Evolutionary conservation across 192 early-diverging fungal genomes (phyloP), one percentile per base, ranked within the genome.

Genomic region (Spinellus fusiger): DNA sequence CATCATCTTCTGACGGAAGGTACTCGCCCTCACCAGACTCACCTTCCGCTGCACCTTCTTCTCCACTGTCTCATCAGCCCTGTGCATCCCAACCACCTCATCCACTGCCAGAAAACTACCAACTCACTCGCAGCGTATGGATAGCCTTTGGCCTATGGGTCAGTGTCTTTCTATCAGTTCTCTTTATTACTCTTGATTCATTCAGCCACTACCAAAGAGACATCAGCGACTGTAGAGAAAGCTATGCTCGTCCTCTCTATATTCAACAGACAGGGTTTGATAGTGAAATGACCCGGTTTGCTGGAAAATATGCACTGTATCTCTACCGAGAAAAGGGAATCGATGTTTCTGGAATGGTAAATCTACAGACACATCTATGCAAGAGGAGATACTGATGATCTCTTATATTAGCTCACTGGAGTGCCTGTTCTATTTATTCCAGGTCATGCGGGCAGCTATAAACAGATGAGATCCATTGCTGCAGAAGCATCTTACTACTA

Each of bases 371-470:
- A 28, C 16, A 44, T 7, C 20, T 13, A 52, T 33, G 25, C 27
- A 54, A 26, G 16, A 53, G 31, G 32, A 31, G 16, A 28, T 32
- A 46, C 35, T 32, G 28, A 23, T 22, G 48, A 6, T 44, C 22
- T 56, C 9, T 47, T 15, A 31, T 47, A 5, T 51, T 65, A 79
- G 71, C 84, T 85, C 23, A 78, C 69, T 18, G 87, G 92, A 33
- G 79, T 93, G 25, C 96, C 96, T 1, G 84, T 92, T 0, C 77
- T 98, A 12, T 98, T 98, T 76, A 85, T 98, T 33, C 96, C 93
- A 2, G 96, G 96, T 0, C 92, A 97, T 60, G 92, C 94, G 25
- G 96, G 96, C 16, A 93, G 89, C 61, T 89, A 89, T 59, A 90
- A 89, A 64, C 96, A 98, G 75, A 81, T 89, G 8, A 77, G 91